A percentile compares a stretch with the other conserved stretches of the same genome.
Evolutionary conservation across 306 rosid genomes (phyloP).

Genomic region (Rosa multiflora): DNA sequence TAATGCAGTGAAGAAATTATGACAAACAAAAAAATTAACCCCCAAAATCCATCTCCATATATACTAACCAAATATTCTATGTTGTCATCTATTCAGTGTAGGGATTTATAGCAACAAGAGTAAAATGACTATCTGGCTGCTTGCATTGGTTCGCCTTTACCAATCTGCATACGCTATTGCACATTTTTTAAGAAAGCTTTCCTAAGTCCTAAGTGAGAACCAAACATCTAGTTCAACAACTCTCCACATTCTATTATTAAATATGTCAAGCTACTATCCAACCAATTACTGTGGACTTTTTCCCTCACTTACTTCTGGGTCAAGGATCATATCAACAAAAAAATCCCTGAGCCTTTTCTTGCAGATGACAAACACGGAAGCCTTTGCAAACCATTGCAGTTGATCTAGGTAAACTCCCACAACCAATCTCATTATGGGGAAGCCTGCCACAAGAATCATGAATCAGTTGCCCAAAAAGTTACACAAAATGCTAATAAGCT

Average conservation of each 20-base stretch:
- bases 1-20: too few relatives aligned
- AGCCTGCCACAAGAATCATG: too few relatives aligned
- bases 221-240: background rate
- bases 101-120: too few relatives aligned
- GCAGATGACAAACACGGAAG: background rate
- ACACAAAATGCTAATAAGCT: too few relatives aligned
- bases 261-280: background rate
- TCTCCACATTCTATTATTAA: background rate
- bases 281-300: background rate
- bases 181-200: background rate
- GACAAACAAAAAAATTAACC: too few relatives aligned
- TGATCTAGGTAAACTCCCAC: background rate
- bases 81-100: too few relatives aligned
- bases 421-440: background rate
- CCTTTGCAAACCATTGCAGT: background rate
- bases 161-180: background rate
- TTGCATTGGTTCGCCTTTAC: background rate
- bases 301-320: background rate
- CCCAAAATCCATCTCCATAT: background rate
- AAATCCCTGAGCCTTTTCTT: background rate
- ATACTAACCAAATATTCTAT: too few relatives aligned
- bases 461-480: too few relatives aligned
- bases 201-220: background rate
- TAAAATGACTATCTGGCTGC: background rate
- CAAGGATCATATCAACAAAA: background rate